Evolutionary conservation across 2,329 filamentous ascomycete genomes (phyloP), one percentile per base, ranked within the genome.

Genomic region (Colletotrichum musicola): DNA sequence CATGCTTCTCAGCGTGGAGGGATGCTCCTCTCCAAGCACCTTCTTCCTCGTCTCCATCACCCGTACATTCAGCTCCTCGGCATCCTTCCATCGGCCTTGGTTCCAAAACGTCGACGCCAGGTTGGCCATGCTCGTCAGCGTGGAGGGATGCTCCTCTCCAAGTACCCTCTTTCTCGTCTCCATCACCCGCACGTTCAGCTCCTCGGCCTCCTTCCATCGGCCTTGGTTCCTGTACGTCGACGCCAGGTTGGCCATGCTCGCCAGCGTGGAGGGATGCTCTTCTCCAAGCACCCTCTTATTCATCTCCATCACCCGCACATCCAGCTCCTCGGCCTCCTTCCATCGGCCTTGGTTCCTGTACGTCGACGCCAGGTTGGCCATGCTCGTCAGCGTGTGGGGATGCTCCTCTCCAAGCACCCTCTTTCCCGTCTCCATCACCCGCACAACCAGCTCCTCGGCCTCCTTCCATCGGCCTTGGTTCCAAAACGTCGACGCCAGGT

Each of bases 171-270:
- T n/a, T n/a, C n/a, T n/a, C n/a, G n/a, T n/a, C n/a, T n/a, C n/a
- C n/a, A n/a, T n/a, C n/a, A n/a, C n/a, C n/a, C n/a, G n/a, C n/a
- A n/a, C n/a, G n/a, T n/a, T n/a, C 16, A 71, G 63, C 62, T 35
- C 46, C 59, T 71, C 71, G 2, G 69, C 66, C 56, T 71, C 71
- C 18, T 69, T 30, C 61, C 56, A 71, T 42, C 63, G 67, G 22
- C 67, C 61, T 55, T 66, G 58, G 50, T 62, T 44, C 13, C 50
- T 22, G 46, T 50, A 71, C 12, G 57, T 70, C 22, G 13, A 51
- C 47, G 64, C 67, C 25, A 72, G 56, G 54, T 60, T 62, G 35
- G 22, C 42, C 68, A 69, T 71, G 35, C 65, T 64, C n/a, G 27
- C 58, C 35, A 71, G 57, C 14, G 62, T 71, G 38, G 50, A 18